phyloP scores from a whole-genome alignment of 2,329 filamentous ascomycete species.

The Coniochaeta hoffmannii region DNA sequence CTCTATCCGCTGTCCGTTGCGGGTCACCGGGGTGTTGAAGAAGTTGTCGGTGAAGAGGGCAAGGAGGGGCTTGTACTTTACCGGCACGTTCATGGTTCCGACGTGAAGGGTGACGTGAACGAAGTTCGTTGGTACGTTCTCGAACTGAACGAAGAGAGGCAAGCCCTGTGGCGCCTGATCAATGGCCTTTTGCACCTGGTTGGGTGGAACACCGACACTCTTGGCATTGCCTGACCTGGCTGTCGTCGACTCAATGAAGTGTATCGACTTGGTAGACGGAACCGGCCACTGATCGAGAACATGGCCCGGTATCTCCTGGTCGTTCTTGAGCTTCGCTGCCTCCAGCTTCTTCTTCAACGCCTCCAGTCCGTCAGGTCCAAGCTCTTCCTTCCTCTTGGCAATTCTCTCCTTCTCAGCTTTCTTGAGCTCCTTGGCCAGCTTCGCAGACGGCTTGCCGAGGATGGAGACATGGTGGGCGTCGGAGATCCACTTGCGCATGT shows the following conservation, averaged over 20 bases:
- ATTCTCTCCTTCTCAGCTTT: slow-evolving; percentile 72
- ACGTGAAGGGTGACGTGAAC: slow-evolving; percentile 77
- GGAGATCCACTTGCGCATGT: slow-evolving; percentile 75
- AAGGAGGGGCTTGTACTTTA: slow-evolving; percentile 78
- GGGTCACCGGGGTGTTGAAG: slow-evolving; percentile 82
- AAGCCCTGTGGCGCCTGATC: slow-evolving; percentile 56
- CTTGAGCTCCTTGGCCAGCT: slow-evolving; percentile 75
- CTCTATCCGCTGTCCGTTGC: slow-evolving; percentile 66
- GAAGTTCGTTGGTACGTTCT: slow-evolving; percentile 89
- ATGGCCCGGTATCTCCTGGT: slow-evolving; percentile 73
- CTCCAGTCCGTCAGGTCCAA: slow-evolving; percentile 77
- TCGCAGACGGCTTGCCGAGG: slow-evolving; percentile 76
- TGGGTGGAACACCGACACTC: slow-evolving; percentile 58
- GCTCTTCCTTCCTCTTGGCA: slow-evolving; percentile 65
- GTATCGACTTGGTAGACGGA: slow-evolving; percentile 81
- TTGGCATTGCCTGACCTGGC: slow-evolving; percentile 75
- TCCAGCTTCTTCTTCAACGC: slow-evolving; percentile 69
- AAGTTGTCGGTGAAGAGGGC: slow-evolving; percentile 85
- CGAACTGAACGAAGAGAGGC: slow-evolving; percentile 94
- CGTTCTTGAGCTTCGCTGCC: slow-evolving; percentile 79
- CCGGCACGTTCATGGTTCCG: slow-evolving; percentile 68
- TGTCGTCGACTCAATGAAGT: slow-evolving; percentile 84
- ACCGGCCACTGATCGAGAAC: slow-evolving; percentile 78
- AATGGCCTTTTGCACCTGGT: slow-evolving; percentile 66
- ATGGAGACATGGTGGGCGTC: slow-evolving; percentile 84